A percentile compares a stretch with the other conserved stretches of the same genome.
Evolutionary conservation across 225 moss, liverwort and hornwort genomes (phyloP).

Genomic region (Pleurozium schreberi): DNA sequence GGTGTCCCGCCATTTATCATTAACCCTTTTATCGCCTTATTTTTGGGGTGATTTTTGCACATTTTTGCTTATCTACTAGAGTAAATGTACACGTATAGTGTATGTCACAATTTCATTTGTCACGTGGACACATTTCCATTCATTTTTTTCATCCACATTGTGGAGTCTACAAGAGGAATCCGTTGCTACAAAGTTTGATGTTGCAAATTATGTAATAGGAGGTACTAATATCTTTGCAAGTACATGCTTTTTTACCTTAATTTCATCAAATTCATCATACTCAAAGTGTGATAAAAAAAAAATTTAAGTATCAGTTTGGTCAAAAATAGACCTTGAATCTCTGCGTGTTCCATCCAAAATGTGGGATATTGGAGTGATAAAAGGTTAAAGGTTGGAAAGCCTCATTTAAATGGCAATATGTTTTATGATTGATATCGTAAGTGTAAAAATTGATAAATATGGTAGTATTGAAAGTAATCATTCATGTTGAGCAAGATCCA

Average conservation of each 20-base stretch:
- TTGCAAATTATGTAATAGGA: background rate
- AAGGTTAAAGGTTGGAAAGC: background rate
- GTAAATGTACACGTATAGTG: background rate
- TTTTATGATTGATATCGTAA: accelerated
- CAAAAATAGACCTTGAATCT: background rate
- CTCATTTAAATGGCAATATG: background rate
- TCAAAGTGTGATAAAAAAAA: background rate
- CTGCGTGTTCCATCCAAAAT: accelerated
- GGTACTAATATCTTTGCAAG: background rate
- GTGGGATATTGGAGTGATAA: accelerated
- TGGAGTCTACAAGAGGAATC: accelerated
- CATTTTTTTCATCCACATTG: background rate
- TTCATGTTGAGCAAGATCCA: accelerated
- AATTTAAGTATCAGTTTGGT: background rate
- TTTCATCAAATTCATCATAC: background rate
- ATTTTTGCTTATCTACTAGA: background rate
- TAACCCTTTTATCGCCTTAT: background rate
- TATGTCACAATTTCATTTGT: background rate
- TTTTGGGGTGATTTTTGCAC: background rate
- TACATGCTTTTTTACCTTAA: accelerated
- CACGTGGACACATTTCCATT: accelerated
- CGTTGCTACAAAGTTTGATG: background rate
- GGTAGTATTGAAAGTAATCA: accelerated
- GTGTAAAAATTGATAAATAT: background rate
- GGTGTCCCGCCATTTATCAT: background rate